These are phyloP conservation scores for Pachyrhizus erosus DNA, from an alignment of 306 rosid genomes.

Conservation along the genomic window DNA sequence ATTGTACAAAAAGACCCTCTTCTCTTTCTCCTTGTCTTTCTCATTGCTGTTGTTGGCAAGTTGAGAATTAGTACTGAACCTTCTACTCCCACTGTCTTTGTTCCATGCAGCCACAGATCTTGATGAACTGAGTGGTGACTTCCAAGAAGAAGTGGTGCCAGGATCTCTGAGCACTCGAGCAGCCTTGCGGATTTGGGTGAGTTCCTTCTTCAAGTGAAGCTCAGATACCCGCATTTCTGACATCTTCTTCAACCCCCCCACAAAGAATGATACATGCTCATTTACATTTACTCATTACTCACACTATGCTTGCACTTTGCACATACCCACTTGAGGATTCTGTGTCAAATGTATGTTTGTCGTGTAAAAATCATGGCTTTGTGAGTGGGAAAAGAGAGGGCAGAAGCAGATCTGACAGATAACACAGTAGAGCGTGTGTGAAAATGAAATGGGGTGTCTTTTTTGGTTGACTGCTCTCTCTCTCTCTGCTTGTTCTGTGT, in stretches of 20 bases:
- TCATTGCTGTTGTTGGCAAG: background rate
- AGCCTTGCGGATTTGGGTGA: conserved; percentile 95
- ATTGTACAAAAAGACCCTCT: conserved; percentile 74
- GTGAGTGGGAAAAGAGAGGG: conserved; percentile 8
- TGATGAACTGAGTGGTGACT: conserved; percentile 75
- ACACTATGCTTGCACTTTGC: no score
- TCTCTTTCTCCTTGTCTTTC: conserved; percentile 56
- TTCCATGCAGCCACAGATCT: conserved; percentile 69
- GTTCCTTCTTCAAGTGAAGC: conserved; percentile 86
- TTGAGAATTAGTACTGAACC: conserved; percentile 33
- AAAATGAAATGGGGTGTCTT: conserved; percentile 37
- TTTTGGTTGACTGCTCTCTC: conserved; percentile 3
- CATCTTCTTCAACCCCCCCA: conserved; percentile 48
- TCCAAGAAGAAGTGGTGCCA: conserved; percentile 92
- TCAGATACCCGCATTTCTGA: conserved; percentile 70
- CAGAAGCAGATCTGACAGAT: conserved; percentile 49
- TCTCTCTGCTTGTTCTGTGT: background rate
- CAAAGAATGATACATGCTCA: conserved; percentile 9
- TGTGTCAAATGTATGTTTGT: no score
- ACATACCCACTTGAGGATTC: background rate
- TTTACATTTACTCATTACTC: conserved; percentile 22
- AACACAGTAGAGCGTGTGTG: conserved; percentile 37
- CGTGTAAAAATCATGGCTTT: background rate
- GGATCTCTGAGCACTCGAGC: conserved; percentile 93
- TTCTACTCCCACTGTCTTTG: conserved; percentile 41